phyloP scores from a whole-genome alignment of 495 filamentous ascomycete species.

The Aspergillus homomorphus region DNA sequence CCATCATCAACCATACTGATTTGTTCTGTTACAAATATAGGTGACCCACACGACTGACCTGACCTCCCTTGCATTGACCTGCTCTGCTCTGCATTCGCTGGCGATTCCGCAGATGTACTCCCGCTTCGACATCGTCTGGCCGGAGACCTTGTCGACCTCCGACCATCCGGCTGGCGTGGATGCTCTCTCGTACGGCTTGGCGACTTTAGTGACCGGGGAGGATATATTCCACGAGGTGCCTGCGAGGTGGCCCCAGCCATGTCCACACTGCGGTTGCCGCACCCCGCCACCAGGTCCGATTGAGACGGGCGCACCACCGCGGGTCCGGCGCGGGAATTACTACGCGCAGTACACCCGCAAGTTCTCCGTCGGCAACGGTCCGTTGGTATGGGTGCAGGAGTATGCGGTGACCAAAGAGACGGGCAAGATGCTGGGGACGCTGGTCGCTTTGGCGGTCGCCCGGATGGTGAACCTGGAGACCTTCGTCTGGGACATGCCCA shows the following conservation, averaged over 20 bases:
- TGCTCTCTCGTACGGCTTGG: constrained; percentile 85
- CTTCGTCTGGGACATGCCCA: constrained; percentile 97
- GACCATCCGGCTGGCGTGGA: constrained; percentile 77
- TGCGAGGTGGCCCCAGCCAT: constrained; percentile 16
- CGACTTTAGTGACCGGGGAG: constrained; percentile 78
- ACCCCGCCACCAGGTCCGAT: constrained; percentile 14
- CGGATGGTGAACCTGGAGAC: constrained; percentile 88
- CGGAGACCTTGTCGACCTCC: constrained; percentile 60
- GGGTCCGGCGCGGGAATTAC: constrained; percentile 62
- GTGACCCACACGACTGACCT: constrained; percentile 86
- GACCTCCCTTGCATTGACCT: constrained; percentile 76
- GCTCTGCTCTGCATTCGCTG: constrained; percentile 78
- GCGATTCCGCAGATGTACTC: constrained; percentile 87
- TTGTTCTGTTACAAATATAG: constrained; percentile 40
- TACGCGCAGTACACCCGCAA: constrained; percentile 84
- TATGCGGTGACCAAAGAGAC: constrained; percentile 86
- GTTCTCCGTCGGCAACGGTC: constrained; percentile 89
- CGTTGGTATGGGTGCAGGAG: constrained; percentile 75
- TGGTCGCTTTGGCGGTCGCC: constrained; percentile 80
- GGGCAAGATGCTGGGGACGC: constrained; percentile 89
- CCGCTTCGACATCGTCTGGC: constrained; percentile 94
- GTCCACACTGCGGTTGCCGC: constrained; percentile 39
- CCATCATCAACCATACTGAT: background rate
- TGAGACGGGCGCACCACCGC: constrained; percentile 9
- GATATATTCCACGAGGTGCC: constrained; percentile 58